Conservation (phyloP, 306 rosid species). For the Quercus glauca region DNA sequence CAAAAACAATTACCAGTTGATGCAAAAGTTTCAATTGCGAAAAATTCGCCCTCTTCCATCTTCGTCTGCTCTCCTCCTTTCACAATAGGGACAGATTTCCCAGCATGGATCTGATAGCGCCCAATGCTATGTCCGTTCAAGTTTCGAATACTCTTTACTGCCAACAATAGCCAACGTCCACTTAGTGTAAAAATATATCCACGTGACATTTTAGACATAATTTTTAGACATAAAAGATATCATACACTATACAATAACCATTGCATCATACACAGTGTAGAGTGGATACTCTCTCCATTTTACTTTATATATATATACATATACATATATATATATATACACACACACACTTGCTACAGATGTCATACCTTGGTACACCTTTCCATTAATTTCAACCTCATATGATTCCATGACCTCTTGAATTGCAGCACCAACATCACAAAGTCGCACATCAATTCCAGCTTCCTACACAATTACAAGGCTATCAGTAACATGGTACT, state of each 20-base stretch:
- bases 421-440: slow-evolving; percentile 97
- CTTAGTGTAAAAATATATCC: background rate
- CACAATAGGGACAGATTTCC: slow-evolving; percentile 90
- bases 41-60: slow-evolving; percentile 99
- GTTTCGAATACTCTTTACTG: slow-evolving; percentile 93
- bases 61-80: slow-evolving; percentile 99
- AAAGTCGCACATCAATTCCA: slow-evolving; percentile 94
- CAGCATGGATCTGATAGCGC: slow-evolving; percentile 96
- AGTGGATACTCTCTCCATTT: no score
- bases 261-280: no score
- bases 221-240: background rate
- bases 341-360: background rate
- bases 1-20: slow-evolving; percentile 72
- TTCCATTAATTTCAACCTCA: slow-evolving; percentile 95
- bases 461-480: slow-evolving; percentile 55
- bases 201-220: background rate
- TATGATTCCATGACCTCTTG: slow-evolving; percentile 98
- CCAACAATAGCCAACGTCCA: background rate
- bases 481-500: background rate
- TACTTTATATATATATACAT: no score
- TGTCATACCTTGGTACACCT: slow-evolving; percentile 74
- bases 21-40: slow-evolving; percentile 90
- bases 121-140: slow-evolving; percentile 99
- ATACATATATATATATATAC: no score
- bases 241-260: no score